These are phyloP conservation scores for Westerdykella sp. DNA, from an alignment of 2,329 filamentous ascomycete genomes.

Conservation along the genomic window DNA sequence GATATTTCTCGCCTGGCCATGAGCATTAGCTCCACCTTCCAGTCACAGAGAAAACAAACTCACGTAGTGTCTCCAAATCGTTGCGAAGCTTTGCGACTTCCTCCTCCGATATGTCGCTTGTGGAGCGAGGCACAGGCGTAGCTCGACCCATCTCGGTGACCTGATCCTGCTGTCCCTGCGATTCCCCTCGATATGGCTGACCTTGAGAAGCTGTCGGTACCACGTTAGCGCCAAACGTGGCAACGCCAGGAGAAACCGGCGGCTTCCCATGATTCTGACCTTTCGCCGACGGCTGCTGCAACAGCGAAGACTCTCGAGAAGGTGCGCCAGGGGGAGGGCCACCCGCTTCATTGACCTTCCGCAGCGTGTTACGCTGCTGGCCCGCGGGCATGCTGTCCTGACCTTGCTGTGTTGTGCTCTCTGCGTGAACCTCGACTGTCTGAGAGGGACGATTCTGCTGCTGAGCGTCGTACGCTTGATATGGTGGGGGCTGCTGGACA, in stretches of 20 bases:
- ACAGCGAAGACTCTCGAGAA: conserved; percentile 31
- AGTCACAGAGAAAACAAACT: conserved; percentile 20
- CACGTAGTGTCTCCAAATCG: conserved; percentile 47
- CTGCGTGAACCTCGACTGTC: conserved; percentile 17
- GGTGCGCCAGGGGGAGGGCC: conserved; percentile 25
- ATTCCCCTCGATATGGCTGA: conserved; percentile 38
- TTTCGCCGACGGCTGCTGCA: conserved; percentile 31
- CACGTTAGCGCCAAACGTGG: conserved; percentile 42
- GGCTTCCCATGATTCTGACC: conserved; percentile 33
- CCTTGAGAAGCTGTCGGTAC: conserved; percentile 42
- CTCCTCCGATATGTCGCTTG: conserved; percentile 44
- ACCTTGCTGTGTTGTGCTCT: conserved; percentile 25
- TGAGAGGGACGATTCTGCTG: conserved; percentile 20
- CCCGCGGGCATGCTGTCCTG: conserved; percentile 29
- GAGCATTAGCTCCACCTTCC: neutral
- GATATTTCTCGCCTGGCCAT: conserved; percentile 78
- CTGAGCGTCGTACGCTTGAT: conserved; percentile 31
- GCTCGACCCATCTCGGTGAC: conserved; percentile 34
- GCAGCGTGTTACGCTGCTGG: conserved; percentile 26
- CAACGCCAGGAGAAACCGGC: conserved; percentile 34
- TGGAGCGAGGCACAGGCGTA: conserved; percentile 43
- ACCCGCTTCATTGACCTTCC: conserved; percentile 30
- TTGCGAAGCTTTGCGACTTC: conserved; percentile 44
- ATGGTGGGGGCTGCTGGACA: conserved; percentile 24
- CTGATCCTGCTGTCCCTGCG: conserved; percentile 24